Base-by-base conservation (phyloP, 257 asterid species). In the Nemophila menziesii region DNA sequence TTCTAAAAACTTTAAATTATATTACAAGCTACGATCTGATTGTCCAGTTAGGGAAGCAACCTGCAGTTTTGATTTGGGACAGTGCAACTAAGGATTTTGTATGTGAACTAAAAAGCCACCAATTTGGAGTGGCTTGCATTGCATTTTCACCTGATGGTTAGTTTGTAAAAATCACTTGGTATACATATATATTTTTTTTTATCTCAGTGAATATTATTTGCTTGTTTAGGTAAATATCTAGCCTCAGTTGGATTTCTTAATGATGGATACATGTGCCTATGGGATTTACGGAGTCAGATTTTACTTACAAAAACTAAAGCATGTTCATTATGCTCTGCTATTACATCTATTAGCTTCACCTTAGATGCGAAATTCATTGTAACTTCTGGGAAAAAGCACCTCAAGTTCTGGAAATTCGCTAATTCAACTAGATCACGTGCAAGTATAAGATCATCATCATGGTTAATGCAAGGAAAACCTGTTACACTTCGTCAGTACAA, bases 71-170 rank as follows among this genome's bases (percentile, higher is more conserved):
- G 49, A 37, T 77, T 38, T 80, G 93, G 93, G 62, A 77, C 56
- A 63, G 66, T 44, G 38, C 52, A 26, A 70, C 77, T 53, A 43
- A 41, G 48, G 48, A 54, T 44, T 38, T 66, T 48, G 43, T 57
- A 56, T 65, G 65, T 37, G 87, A 77, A 57, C 69, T 80, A 46
- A 80, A 66, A 58, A 69, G 73, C 46, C 93, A 80, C 57, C 73
- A 58, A 47, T 67, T 66, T 40, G 87, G 93, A 6, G 70, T 80
- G 63, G 67, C 78, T 11, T 77, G 89, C 73, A 49, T 77, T 54
- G 70, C 80, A 50, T 65, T 80, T 57, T 66, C 93, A 20, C 69
- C 70, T 39, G 77, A 77, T 66, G 93, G 93, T 80, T 51, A 68
- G 92, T 66, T 49, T 16, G 23, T 23, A 41, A 52, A 43, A 59